These are phyloP conservation scores for Trametes meyenii DNA, from an alignment of 768 basidiomycete genomes.

Conservation along the genomic window DNA sequence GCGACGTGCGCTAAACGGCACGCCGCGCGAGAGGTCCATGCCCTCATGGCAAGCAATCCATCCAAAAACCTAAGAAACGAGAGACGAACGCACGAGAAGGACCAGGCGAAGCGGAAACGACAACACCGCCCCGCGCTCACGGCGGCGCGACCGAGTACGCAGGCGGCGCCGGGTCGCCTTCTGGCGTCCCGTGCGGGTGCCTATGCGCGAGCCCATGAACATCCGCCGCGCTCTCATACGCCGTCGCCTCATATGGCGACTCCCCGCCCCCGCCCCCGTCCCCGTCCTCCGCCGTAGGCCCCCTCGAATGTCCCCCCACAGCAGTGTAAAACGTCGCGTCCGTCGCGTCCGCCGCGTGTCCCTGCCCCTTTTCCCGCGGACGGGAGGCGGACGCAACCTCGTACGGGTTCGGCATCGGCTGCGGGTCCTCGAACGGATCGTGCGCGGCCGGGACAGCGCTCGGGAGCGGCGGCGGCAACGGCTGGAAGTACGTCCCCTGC, in stretches of 20 bases:
- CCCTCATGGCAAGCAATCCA: too few relatives aligned
- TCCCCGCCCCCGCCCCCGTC: not conserved
- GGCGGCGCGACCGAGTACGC: slow-evolving; percentile 6
- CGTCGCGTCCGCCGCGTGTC: slow-evolving; percentile 19
- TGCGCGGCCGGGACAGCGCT: not conserved
- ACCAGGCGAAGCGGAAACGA: not conserved
- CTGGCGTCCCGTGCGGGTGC: not conserved
- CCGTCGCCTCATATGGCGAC: slow-evolving; percentile 7
- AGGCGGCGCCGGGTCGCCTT: not conserved
- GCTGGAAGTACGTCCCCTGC: slow-evolving; percentile 12
- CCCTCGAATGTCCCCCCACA: slow-evolving; percentile 7
- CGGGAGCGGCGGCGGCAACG: slow-evolving; percentile 11
- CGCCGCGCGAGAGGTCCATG: too few relatives aligned
- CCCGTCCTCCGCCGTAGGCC: slow-evolving; percentile 1
- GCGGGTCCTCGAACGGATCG: slow-evolving; percentile 20
- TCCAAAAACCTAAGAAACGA: too few relatives aligned
- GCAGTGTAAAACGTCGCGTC: slow-evolving; percentile 25
- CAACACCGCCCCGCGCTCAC: not conserved
- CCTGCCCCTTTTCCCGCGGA: not conserved
- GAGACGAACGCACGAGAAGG: not conserved
- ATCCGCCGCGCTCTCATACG: slow-evolving; percentile 6
- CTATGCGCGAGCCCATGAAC: not conserved
- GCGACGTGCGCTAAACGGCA: too few relatives aligned
- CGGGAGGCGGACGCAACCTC: not conserved
- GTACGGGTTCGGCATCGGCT: slow-evolving; percentile 21